phyloP scores from a whole-genome alignment of 768 basidiomycete species.

The Lenzites betulinus region DNA sequence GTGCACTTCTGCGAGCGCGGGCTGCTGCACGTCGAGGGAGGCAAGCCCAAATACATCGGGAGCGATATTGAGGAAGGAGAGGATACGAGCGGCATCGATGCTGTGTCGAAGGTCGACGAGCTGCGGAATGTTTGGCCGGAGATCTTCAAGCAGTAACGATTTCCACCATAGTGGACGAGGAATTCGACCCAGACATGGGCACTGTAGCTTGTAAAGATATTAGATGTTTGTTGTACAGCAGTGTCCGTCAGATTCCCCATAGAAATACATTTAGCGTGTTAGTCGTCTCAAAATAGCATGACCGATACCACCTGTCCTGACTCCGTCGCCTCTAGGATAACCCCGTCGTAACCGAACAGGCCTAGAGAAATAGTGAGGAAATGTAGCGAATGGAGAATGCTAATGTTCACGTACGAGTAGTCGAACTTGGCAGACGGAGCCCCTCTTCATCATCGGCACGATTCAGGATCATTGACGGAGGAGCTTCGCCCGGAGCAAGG shows the following conservation, averaged over 20 bases:
- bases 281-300: slow-evolving; percentile 49
- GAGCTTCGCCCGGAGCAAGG: slow-evolving; percentile 69
- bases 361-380: slow-evolving; percentile 35
- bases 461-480: slow-evolving; percentile 80
- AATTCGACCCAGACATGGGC: background rate
- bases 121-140: slow-evolving; percentile 75
- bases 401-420: slow-evolving; percentile 59
- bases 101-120: slow-evolving; percentile 62
- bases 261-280: background rate
- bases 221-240: background rate
- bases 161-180: no score
- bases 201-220: background rate
- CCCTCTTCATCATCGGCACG: slow-evolving; percentile 76
- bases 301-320: slow-evolving; percentile 77
- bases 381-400: background rate
- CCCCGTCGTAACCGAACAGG: slow-evolving; percentile 77
- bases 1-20: slow-evolving; percentile 79
- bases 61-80: slow-evolving; percentile 38
- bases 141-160: slow-evolving; percentile 55
- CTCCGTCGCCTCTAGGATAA: slow-evolving; percentile 78
- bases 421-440: slow-evolving; percentile 65
- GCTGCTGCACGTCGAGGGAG: slow-evolving; percentile 63
- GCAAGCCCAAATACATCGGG: slow-evolving; percentile 49
- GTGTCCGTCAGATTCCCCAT: background rate
- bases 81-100: slow-evolving; percentile 48